These are phyloP conservation scores for Pleurotus pulmonarius DNA, from an alignment of 768 basidiomycete genomes.

Conservation along the genomic window DNA sequence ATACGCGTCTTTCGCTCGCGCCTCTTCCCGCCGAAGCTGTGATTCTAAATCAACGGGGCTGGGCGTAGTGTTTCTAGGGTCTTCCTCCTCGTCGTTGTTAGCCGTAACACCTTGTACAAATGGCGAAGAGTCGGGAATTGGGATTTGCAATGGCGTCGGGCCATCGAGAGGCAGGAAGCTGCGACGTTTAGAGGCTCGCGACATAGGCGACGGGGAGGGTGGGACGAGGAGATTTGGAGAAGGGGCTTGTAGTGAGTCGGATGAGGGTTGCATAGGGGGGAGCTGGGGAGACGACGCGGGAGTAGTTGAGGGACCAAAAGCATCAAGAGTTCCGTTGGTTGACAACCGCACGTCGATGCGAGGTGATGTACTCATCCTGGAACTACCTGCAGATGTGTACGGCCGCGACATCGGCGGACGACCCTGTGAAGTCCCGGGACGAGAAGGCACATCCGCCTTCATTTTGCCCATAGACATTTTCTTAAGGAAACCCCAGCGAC, in stretches of 20 bases:
- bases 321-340: conserved; percentile 60
- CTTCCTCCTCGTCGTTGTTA: conserved; percentile 30
- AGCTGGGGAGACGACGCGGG: conserved; percentile 6
- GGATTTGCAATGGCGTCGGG: conserved; percentile 55
- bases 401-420: conserved; percentile 15
- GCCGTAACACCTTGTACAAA: conserved; percentile 53
- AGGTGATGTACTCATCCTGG: conserved; percentile 40
- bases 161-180: conserved; percentile 88
- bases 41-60: conserved; percentile 46
- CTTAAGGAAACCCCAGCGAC: conserved; percentile 93
- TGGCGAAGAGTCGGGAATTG: conserved; percentile 58
- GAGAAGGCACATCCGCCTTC: conserved; percentile 56
- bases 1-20: conserved; percentile 66
- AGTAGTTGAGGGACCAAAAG: conserved; percentile 33
- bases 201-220: conserved; percentile 33
- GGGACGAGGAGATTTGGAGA: conserved; percentile 37
- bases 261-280: conserved; percentile 12
- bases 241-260: conserved; percentile 22
- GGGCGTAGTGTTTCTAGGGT: conserved; percentile 30
- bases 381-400: conserved; percentile 24
- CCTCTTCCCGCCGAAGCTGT: conserved; percentile 61
- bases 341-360: conserved; percentile 73
- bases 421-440: conserved; percentile 32
- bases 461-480: conserved; percentile 99
- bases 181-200: conserved; percentile 63